Evolutionary conservation across 208 protist genomes (phyloP).

Genomic region (Wallacemonas collosoma): DNA sequence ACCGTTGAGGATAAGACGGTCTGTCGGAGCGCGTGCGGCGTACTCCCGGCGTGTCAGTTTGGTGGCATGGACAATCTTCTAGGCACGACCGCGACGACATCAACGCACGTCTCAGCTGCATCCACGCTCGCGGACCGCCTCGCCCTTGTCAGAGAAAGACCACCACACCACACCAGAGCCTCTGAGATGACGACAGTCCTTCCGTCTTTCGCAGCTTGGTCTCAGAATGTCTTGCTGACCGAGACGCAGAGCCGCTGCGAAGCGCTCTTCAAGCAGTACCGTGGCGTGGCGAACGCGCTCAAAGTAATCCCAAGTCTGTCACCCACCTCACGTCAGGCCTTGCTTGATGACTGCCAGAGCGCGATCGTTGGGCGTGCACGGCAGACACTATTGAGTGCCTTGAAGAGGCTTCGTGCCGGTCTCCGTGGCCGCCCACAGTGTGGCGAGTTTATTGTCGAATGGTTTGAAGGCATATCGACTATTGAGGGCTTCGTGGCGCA

Average conservation of each 20-base stretch:
- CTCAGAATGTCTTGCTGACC: not conserved
- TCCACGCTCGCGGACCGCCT: not conserved
- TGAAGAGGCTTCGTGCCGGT: not conserved
- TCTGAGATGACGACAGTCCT: not conserved
- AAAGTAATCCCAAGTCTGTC: not conserved
- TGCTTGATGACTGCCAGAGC: not conserved
- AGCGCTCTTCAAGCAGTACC: not conserved
- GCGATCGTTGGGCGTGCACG: not conserved
- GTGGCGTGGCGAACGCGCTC: not conserved
- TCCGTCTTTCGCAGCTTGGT: not conserved
- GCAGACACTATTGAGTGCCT: not conserved
- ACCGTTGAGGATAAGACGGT: not conserved
- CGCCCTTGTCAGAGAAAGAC: not conserved
- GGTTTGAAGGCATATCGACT: too few relatives aligned
- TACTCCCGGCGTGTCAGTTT: not conserved
- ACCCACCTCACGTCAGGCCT: not conserved
- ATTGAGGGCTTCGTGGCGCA: too few relatives aligned
- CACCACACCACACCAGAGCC: not conserved
- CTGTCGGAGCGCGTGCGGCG: not conserved
- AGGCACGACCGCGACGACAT: not conserved
- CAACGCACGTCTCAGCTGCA: too few relatives aligned
- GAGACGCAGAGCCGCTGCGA: not conserved
- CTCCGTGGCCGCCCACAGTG: not conserved
- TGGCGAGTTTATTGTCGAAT: too few relatives aligned
- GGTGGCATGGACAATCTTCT: not conserved